Conservation (phyloP, 2,329 filamentous ascomycete genomes). For the Juglanconis juglandina region DNA sequence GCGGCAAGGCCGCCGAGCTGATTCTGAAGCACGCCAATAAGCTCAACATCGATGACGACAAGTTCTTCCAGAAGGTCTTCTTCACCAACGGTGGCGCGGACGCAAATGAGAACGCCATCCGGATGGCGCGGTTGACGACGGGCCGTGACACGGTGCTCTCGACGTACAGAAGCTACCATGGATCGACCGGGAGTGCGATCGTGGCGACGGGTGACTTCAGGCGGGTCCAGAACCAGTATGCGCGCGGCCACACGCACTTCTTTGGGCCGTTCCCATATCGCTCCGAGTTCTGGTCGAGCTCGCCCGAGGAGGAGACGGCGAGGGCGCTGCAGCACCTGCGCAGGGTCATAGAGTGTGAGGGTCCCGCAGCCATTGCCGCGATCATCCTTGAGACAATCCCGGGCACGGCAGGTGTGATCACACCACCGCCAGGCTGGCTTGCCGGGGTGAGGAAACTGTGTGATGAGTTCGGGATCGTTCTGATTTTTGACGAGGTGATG, state of each 20-base stretch:
- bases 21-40: slow-evolving; percentile 17
- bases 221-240: slow-evolving; percentile 19
- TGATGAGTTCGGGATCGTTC: slow-evolving; percentile 15
- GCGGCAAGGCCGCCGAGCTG: slow-evolving; percentile 15
- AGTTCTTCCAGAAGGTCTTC: slow-evolving; percentile 17
- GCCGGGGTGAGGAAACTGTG: slow-evolving; percentile 12
- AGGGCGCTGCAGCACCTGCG: slow-evolving; percentile 16
- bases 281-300: slow-evolving; percentile 18
- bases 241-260: slow-evolving; percentile 17
- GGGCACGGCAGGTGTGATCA: slow-evolving; percentile 16
- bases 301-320: slow-evolving; percentile 13
- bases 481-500: slow-evolving; percentile 18
- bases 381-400: slow-evolving; percentile 14
- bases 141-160: slow-evolving; percentile 18
- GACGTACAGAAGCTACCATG: slow-evolving; percentile 23
- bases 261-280: slow-evolving; percentile 15
- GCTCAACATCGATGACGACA: neutral
- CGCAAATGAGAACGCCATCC: slow-evolving; percentile 18
- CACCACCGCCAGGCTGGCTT: slow-evolving; percentile 14
- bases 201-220: slow-evolving; percentile 23
- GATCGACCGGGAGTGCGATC: slow-evolving; percentile 19
- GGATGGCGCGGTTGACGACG: slow-evolving; percentile 16
- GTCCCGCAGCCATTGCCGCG: slow-evolving; percentile 7
- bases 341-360: slow-evolving; percentile 16
- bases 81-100: slow-evolving; percentile 18